These are phyloP conservation scores for Tremella fuciformis DNA, from an alignment of 768 basidiomycete genomes.

Conservation along the genomic window DNA sequence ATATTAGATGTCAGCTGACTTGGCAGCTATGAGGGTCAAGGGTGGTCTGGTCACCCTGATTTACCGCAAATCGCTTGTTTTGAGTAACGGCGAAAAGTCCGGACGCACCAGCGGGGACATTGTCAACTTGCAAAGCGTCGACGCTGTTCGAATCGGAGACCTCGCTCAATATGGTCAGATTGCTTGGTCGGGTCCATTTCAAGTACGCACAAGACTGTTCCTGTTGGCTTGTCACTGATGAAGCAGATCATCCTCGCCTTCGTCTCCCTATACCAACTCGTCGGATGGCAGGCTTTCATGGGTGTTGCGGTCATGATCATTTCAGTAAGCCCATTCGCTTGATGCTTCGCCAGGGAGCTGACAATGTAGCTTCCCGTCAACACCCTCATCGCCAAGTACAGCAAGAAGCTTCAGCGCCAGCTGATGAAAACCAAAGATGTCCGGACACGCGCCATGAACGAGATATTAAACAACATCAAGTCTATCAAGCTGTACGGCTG, in stretches of 20 bases:
- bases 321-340: constrained; percentile 57
- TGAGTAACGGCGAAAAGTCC: constrained; percentile 79
- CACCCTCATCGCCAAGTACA: constrained; percentile 36
- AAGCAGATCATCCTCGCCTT: constrained; percentile 78
- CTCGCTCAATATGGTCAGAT: constrained; percentile 64
- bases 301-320: constrained; percentile 84
- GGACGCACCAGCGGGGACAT: constrained; percentile 81
- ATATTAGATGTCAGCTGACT: constrained; percentile 28
- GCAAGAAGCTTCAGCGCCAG: constrained; percentile 65
- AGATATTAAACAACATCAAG: constrained; percentile 87
- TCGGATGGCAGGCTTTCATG: constrained; percentile 88
- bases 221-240: constrained; percentile 3
- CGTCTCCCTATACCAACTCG: constrained; percentile 78
- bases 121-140: constrained; percentile 86
- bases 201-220: constrained; percentile 52
- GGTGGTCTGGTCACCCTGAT: constrained; percentile 81
- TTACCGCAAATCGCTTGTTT: constrained; percentile 78
- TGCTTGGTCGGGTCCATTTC: constrained; percentile 77
- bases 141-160: constrained; percentile 50
- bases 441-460: constrained; percentile 69
- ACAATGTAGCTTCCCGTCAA: constrained; percentile 36
- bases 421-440: constrained; percentile 91
- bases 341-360: not conserved
- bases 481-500: constrained; percentile 72
- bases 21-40: constrained; percentile 72